phyloP scores from a whole-genome alignment of 2,329 filamentous ascomycete genomes.

The Epichloe sp. region DNA sequence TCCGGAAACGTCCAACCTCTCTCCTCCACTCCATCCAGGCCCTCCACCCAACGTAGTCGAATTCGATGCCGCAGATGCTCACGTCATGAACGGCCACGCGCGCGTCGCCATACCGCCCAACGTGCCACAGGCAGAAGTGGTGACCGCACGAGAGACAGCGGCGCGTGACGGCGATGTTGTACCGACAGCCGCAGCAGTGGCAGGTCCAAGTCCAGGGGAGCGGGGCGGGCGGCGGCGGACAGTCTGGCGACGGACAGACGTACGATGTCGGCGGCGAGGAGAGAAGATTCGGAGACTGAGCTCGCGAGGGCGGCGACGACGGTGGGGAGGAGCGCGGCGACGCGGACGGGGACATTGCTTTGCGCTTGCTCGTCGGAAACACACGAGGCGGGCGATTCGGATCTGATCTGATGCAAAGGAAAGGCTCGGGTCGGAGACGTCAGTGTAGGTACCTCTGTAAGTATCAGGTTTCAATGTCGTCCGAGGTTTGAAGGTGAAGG shows the following conservation, averaged over 20 bases:
- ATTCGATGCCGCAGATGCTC: slow-evolving; percentile 14
- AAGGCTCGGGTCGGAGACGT: too few species aligned
- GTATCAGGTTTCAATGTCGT: too few species aligned
- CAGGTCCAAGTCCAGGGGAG: slow-evolving; percentile 22
- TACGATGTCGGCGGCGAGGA: not conserved
- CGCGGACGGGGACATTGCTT: too few species aligned
- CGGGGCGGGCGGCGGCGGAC: slow-evolving; percentile 1
- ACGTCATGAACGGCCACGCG: not conserved
- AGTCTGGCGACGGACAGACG: not conserved
- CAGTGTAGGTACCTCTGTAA: too few species aligned
- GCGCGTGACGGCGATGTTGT: slow-evolving; percentile 20
- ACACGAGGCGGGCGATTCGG: too few species aligned
- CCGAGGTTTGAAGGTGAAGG: too few species aligned
- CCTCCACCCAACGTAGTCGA: slow-evolving; percentile 16
- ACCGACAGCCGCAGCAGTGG: slow-evolving; percentile 15
- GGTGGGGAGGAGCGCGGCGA: not conserved
- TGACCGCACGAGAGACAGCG: slow-evolving; percentile 27
- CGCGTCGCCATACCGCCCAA: not conserved
- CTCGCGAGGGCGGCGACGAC: not conserved
- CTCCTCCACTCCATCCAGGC: slow-evolving; percentile 1
- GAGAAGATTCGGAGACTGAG: not conserved
- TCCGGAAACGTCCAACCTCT: not conserved
- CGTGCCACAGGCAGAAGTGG: slow-evolving; percentile 17
- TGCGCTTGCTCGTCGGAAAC: too few species aligned
- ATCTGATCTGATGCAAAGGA: too few species aligned